Evolutionary conservation across 1,139 yeast genomes (phyloP).

Genomic region (Barnettozyma hawaiiensis): DNA sequence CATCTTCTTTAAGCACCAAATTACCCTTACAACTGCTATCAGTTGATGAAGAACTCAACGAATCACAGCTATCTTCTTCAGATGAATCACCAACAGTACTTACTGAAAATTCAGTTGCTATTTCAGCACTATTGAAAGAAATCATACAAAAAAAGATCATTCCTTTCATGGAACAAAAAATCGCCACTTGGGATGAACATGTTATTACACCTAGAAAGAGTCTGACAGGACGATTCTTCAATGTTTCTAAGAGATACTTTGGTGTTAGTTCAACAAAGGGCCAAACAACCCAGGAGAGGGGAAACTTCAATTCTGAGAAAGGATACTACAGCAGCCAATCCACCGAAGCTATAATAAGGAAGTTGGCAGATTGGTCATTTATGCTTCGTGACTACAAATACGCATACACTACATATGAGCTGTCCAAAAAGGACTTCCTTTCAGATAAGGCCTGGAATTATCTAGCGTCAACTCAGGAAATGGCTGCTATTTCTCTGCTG

Average conservation of each 20-base stretch:
- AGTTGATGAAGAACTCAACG: slow-evolving; percentile 49
- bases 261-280: slow-evolving; percentile 34
- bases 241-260: slow-evolving; percentile 57
- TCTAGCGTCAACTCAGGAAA: slow-evolving; percentile 82
- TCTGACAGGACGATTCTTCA: slow-evolving; percentile 67
- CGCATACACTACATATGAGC: slow-evolving; percentile 80
- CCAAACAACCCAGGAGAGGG: slow-evolving; percentile 16
- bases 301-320: slow-evolving; percentile 38
- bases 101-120: slow-evolving; percentile 33
- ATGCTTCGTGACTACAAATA: slow-evolving; percentile 83
- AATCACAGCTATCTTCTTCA: slow-evolving; percentile 14
- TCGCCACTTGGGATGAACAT: slow-evolving; percentile 76
- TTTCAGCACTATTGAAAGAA: slow-evolving; percentile 45
- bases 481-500: slow-evolving; percentile 70
- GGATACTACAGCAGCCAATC: slow-evolving; percentile 55
- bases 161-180: slow-evolving; percentile 75
- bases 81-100: slow-evolving; percentile 14
- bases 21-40: slow-evolving; percentile 39
- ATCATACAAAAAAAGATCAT: slow-evolving; percentile 52
- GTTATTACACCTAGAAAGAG: slow-evolving; percentile 64
- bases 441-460: slow-evolving; percentile 80
- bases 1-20: slow-evolving; percentile 24
- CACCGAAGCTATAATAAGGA: slow-evolving; percentile 71
- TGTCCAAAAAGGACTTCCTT: slow-evolving; percentile 71
- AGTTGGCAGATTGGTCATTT: slow-evolving; percentile 88